Base-by-base conservation (phyloP, 805 yeast genomes). In the Candida multigemmis region DNA sequence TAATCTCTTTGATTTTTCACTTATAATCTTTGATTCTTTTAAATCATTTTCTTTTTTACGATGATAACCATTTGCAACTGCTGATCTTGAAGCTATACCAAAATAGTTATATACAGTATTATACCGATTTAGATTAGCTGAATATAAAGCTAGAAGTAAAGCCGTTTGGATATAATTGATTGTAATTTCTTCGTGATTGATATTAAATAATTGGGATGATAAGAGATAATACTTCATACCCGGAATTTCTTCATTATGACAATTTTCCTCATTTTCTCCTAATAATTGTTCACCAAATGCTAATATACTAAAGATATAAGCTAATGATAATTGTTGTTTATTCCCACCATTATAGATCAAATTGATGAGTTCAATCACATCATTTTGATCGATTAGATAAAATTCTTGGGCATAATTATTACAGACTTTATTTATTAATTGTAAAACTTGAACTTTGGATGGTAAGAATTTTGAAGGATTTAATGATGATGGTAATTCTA, bases 261-360 rank as follows among this genome's bases (percentile, higher is more conserved):
- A 22, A 6, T 16, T 23, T 3, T 27, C 14, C 15, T 30, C 40
- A 6, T 24, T 19, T n/a, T n/a, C n/a, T n/a, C n/a, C 21, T 19
- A 26, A 25, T 24, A 56, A 34, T 39, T 60, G 67, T 32, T 56
- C 57, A 5, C 65, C 65, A 33, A 51, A 58, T 1, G 64, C 65
- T 19, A 58, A 19, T 11, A 57, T 26, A 4, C 47, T 44, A 29
- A 53, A 57, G 27, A 59, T 44, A 32, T 52, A 53, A 24, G 58
- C 48, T n/a, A 54, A 33, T 3, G 37, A 13, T 36, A 23, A 21
- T 34, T 25, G 6, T 7, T 22, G 16, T 24, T 26, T 2, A 28
- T 21, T 12, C 27, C 25, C 7, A 30, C 36, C 25, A 36, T 27
- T 9, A 33, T 21, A 9, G 27, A 21, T 34, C 39, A 17, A 38